Evolutionary conservation across 441 rosid genomes (phyloP), one percentile per base, ranked within the genome.

Genomic region (Croton laevigatus): DNA sequence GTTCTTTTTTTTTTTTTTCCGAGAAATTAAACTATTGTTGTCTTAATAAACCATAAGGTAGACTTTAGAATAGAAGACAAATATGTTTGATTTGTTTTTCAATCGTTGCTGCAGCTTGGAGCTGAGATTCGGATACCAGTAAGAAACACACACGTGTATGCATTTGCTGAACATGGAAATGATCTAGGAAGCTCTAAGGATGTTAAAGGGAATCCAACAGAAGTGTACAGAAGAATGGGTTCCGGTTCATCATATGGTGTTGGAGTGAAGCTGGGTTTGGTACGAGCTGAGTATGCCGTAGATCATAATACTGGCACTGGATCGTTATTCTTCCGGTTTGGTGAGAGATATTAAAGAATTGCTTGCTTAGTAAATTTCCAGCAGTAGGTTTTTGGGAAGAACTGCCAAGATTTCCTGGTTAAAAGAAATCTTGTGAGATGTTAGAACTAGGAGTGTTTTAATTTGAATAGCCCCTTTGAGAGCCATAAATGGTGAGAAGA

Each of bases 151-250:
- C 94, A 92, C 17, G 81, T 89, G 5, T 94, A 94, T 71, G 89
- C 91, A 34, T 94, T 94, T 85, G 98, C 88, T 7, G 99, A 92
- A 81, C 99, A 94, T 69, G 99, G 99, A 68, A 94, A 85, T 48
- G 99, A 94, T 78, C 81, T 94, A 62, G 99, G 99, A 79, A 87
- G 86, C 72, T 94, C 99, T 4, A 94, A 94, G 83, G 96, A 90
- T 68, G 97, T 94, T 66, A 92, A 94, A 78, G 99, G 99, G 46
- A 94, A 94, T 75, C 99, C 99, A 38, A 94, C 99, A 14, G 97
- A 88, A 66, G 97, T 90, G 6, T 94, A 94, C 77, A 84, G 94
- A 80, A 87, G 99, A 80, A 78, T 82, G 94, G 99, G 99, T 38
- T 88, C 87, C 0, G 99, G 99, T 71, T 94, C 99, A 10, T 94